Evolutionary conservation across 2,329 filamentous ascomycete genomes (phyloP).

Genomic region (Colletotrichum navitas): DNA sequence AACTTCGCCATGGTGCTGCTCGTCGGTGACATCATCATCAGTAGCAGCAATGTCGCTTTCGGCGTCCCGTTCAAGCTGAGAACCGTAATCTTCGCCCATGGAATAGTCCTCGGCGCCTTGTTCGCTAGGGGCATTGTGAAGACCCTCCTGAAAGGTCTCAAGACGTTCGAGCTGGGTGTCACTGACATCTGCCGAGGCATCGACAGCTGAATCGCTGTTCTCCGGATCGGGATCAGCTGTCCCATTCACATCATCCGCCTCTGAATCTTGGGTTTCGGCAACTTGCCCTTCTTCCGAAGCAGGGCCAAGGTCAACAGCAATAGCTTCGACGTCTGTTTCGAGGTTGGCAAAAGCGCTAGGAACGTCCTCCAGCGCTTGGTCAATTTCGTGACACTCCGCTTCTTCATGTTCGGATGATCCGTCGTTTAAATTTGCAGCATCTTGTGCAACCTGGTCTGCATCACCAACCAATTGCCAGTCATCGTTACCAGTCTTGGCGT

Average conservation of each 20-base stretch:
- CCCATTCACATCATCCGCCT: slow-evolving; percentile 45
- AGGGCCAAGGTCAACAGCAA: slow-evolving; percentile 13
- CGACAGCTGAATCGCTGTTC: slow-evolving; percentile 52
- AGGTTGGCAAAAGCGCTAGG: slow-evolving; percentile 43
- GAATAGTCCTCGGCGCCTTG: slow-evolving; percentile 8
- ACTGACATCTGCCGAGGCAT: slow-evolving; percentile 19
- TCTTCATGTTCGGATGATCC: slow-evolving; percentile 29
- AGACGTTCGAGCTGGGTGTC: slow-evolving; percentile 10
- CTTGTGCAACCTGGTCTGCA: slow-evolving; percentile 15
- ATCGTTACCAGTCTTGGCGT: background rate
- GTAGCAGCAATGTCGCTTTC: slow-evolving; percentile 7
- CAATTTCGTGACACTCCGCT: slow-evolving; percentile 9
- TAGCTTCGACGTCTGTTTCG: background rate
- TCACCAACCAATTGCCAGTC: slow-evolving; percentile 34
- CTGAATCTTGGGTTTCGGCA: slow-evolving; percentile 16
- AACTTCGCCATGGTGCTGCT: slow-evolving; percentile 1
- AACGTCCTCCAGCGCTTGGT: slow-evolving; percentile 42
- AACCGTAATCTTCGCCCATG: slow-evolving; percentile 6
- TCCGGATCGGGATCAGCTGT: slow-evolving; percentile 52
- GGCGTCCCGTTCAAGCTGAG: slow-evolving; percentile 1
- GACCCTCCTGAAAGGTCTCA: slow-evolving; percentile 17
- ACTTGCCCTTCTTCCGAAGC: slow-evolving; percentile 31
- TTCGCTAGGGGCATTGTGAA: slow-evolving; percentile 22
- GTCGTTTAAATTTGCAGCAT: slow-evolving; percentile 41
- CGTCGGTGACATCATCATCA: slow-evolving; percentile 6